These are phyloP conservation scores for Sugiyamaella sp. DNA, from an alignment of 1,139 yeast genomes.

Conservation along the genomic window DNA sequence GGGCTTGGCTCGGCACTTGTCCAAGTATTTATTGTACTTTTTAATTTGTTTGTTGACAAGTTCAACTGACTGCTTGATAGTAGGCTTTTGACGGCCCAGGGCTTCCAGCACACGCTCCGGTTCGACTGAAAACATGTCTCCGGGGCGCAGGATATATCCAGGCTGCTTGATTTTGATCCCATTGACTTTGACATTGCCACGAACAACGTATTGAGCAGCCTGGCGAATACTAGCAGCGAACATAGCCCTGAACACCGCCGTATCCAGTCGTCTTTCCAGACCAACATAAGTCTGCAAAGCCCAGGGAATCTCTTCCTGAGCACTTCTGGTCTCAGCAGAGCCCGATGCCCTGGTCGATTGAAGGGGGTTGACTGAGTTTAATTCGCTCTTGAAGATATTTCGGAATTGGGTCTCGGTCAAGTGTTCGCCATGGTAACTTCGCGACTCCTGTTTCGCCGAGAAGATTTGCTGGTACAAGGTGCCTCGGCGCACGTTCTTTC, in stretches of 20 bases:
- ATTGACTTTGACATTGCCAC: constrained; percentile 84
- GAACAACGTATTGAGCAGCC: constrained; percentile 84
- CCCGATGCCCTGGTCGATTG: constrained; percentile 32
- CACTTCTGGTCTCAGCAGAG: constrained; percentile 36
- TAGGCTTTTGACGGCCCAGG: constrained; percentile 81
- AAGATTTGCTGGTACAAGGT: constrained; percentile 89
- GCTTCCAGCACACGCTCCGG: constrained; percentile 89
- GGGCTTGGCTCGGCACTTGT: constrained; percentile 60
- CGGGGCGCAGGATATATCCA: constrained; percentile 73
- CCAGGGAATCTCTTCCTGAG: constrained; percentile 57
- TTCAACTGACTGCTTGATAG: constrained; percentile 64
- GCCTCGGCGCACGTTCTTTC: constrained; percentile 57
- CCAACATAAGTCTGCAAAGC: constrained; percentile 87
- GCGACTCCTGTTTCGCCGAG: constrained; percentile 86
- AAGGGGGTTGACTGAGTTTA: constrained; percentile 79
- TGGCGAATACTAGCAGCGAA: constrained; percentile 94
- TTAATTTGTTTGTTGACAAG: constrained; percentile 71
- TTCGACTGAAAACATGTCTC: constrained; percentile 82
- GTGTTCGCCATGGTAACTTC: constrained; percentile 96
- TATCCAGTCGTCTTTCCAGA: constrained; percentile 84
- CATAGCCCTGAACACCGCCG: constrained; percentile 87
- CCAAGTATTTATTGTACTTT: constrained; percentile 74
- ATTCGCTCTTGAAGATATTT: constrained; percentile 66
- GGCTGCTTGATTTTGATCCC: constrained; percentile 79
- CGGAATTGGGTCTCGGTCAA: constrained; percentile 84